A percentile compares a stretch with the other conserved stretches of the same genome.
phyloP scores from a whole-genome alignment of 768 basidiomycete species.

The Hericium coralloides region DNA sequence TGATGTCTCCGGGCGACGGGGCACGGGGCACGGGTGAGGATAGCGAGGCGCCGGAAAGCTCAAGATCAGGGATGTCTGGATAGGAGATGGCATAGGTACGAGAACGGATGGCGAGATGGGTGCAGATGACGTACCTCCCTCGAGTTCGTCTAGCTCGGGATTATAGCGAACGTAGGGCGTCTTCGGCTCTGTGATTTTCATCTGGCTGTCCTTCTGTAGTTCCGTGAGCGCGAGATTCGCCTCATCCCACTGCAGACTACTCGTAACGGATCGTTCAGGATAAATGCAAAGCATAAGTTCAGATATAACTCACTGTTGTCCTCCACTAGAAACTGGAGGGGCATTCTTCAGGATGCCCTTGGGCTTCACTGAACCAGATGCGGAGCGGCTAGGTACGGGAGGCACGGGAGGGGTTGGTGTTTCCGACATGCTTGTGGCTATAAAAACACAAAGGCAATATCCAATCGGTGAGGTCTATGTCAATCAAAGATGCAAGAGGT shows the following conservation, averaged over 20 bases:
- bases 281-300: background rate
- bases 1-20: constrained; percentile 5
- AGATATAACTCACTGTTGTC: constrained; percentile 38
- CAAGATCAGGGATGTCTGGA: constrained; percentile 76
- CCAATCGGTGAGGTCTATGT: no score
- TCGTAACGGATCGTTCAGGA: constrained; percentile 7
- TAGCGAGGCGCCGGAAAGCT: constrained; percentile 37
- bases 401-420: constrained; percentile 25
- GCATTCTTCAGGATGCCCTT: constrained; percentile 90
- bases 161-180: constrained; percentile 93
- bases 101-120: background rate
- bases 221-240: constrained; percentile 89
- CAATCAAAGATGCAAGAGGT: no score
- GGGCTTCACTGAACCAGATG: constrained; percentile 54
- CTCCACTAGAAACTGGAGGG: constrained; percentile 33
- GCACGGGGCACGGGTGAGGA: constrained; percentile 7
- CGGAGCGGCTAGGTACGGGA: constrained; percentile 47
- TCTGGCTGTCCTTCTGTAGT: constrained; percentile 88
- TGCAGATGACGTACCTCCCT: constrained; percentile 52
- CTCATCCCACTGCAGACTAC: constrained; percentile 91
- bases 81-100: background rate
- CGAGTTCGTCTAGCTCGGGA: constrained; percentile 74
- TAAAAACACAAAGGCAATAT: no score
- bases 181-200: constrained; percentile 99
- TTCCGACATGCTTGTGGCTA: background rate